Evolutionary conservation across 2,329 filamentous ascomycete genomes (phyloP).

Genomic region (Mycosphaerella arachidis): DNA sequence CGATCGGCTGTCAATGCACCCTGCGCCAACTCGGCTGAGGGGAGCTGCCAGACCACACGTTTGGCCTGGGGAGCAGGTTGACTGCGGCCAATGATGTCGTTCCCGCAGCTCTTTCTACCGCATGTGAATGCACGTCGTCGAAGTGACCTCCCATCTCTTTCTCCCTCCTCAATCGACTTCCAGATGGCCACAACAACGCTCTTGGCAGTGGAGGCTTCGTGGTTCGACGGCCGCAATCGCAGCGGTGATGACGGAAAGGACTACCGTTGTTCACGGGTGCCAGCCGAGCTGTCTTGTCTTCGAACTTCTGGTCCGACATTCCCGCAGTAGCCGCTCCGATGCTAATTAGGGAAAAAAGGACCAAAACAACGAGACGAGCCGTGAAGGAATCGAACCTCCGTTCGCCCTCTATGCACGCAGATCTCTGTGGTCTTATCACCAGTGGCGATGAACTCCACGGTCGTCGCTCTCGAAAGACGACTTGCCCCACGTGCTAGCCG

Average conservation of each 20-base stretch:
- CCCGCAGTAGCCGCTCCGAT: conserved; percentile 10
- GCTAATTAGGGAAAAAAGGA: too few species aligned
- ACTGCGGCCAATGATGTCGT: conserved; percentile 1
- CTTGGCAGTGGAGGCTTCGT: neutral
- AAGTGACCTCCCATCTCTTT: neutral
- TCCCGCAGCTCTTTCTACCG: conserved; percentile 1
- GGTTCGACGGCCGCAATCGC: neutral
- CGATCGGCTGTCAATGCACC: conserved; percentile 1
- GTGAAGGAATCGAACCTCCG: too few species aligned
- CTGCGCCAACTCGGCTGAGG: conserved; percentile 7
- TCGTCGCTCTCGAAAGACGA: too few species aligned
- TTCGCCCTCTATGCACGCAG: too few species aligned
- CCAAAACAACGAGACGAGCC: too few species aligned
- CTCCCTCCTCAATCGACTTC: neutral
- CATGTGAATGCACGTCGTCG: conserved; percentile 6
- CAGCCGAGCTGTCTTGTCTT: conserved; percentile 10
- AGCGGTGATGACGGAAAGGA: neutral
- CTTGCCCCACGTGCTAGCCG: too few species aligned
- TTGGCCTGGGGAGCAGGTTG: neutral
- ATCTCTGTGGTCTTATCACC: too few species aligned
- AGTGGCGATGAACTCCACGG: too few species aligned
- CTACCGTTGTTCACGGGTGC: conserved; percentile 6
- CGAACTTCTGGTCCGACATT: conserved; percentile 8
- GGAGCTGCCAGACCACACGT: neutral
- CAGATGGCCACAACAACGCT: neutral